These are phyloP conservation scores for Solanum infundibuliforme DNA, from an alignment of 257 asterid species.

Conservation along the genomic window DNA sequence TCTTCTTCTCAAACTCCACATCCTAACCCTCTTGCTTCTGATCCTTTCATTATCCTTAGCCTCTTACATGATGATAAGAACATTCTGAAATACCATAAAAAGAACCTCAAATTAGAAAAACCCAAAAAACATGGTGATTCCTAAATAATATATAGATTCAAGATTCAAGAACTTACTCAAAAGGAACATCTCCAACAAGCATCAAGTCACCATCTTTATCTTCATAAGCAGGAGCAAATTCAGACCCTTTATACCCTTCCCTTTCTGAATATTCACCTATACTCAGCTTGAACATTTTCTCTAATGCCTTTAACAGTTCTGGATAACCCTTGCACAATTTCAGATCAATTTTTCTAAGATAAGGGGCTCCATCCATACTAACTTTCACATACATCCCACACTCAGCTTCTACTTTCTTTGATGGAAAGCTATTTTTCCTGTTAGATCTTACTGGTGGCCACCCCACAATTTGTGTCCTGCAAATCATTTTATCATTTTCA, in stretches of 20 bases:
- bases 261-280: slow-evolving; percentile 84
- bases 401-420: slow-evolving; percentile 19
- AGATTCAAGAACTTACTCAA: slow-evolving; percentile 37
- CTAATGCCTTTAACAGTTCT: slow-evolving; percentile 48
- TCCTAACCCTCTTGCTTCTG: slow-evolving; percentile 70
- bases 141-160: neutral
- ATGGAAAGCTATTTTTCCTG: slow-evolving; percentile 38
- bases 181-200: slow-evolving; percentile 95
- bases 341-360: slow-evolving; percentile 69
- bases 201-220: slow-evolving; percentile 88
- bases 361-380: slow-evolving; percentile 91
- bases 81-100: slow-evolving; percentile 39
- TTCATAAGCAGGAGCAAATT: slow-evolving; percentile 85
- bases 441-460: slow-evolving; percentile 63
- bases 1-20: slow-evolving; percentile 22
- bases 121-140: neutral
- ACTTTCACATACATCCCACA: slow-evolving; percentile 64
- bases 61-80: slow-evolving; percentile 69
- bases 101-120: slow-evolving; percentile 4
- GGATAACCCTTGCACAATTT: slow-evolving; percentile 44
- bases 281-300: slow-evolving; percentile 69
- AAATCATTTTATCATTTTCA: neutral
- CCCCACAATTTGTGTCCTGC: slow-evolving; percentile 51
- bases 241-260: slow-evolving; percentile 83
- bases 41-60: slow-evolving; percentile 71